A percentile compares a stretch with the other conserved stretches of the same genome.
These are phyloP conservation scores for Saccharomyces cerevisiae DNA, from an alignment of 805 yeast species.

Conservation along the genomic window DNA sequence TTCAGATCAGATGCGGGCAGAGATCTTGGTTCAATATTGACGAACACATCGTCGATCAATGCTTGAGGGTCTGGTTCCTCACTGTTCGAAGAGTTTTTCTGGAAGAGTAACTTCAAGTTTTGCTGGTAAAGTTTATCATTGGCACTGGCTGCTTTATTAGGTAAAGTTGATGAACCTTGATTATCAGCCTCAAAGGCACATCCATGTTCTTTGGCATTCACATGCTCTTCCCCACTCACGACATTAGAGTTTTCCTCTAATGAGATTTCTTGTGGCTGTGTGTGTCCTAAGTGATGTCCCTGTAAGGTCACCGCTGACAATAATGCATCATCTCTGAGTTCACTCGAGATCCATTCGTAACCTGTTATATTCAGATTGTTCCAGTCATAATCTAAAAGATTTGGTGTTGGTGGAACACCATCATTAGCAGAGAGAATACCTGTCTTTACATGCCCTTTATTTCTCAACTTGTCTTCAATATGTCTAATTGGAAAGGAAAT, in stretches of 20 bases:
- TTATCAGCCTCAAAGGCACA: not conserved
- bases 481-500: not conserved
- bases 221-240: not conserved
- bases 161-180: not conserved
- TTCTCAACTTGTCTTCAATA: not conserved
- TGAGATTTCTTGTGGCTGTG: not conserved
- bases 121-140: conserved; percentile 1
- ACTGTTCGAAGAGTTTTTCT: not conserved
- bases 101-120: not conserved
- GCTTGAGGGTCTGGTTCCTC: not conserved
- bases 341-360: conserved; percentile 61
- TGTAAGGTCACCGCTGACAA: conserved; percentile 63
- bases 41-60: not conserved
- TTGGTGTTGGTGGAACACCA: not conserved
- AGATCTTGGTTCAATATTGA: not conserved
- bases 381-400: not conserved
- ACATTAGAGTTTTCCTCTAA: not conserved
- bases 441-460: not conserved
- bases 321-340: conserved; percentile 61
- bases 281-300: conserved; percentile 9
- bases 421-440: not conserved
- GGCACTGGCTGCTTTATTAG: not conserved
- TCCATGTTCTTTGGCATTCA: not conserved
- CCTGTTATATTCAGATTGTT: not conserved
- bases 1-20: not conserved